Evolutionary conservation across 441 rosid species (phyloP), one percentile per base, ranked within the genome.

Genomic region (Croton laevigatus): DNA sequence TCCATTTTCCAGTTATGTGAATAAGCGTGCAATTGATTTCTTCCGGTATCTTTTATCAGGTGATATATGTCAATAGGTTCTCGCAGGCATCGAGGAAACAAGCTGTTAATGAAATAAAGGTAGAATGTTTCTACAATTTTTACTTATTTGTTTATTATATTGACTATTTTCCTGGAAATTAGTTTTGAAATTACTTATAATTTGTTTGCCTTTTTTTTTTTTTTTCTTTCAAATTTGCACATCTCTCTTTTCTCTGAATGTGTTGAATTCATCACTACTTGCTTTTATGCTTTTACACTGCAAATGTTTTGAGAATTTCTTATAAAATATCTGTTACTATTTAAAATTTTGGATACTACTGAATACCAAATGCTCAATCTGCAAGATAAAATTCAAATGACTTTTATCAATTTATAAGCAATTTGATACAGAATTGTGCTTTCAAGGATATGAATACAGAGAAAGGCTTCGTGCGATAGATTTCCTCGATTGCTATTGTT

Each of bases 401-500:
- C 77, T 83, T 83, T 80, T 83, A 79, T 82, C 83, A 76, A 76
- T 81, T 77, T 90, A 78, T 85, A 75, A 87, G 91, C 88, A 82
- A 84, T 92, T 84, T 95, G 99, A 95, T 95, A 95, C 90, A 92
- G 88, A 95, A 86, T 75, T 83, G 77, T 95, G 80, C 82, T 95
- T 92, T 91, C 87, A 81, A 88, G 97, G 94, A 81, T 86, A 84
- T 95, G 80, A 90, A 92, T 87, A 85, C 97, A 95, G 99, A 95
- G 93, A 95, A 89, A 91, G 84, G 99, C 92, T 77, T 81, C 93
- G 14, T 86, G 85, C 63, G 81, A 84, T 84, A 82, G 72, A 76
- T 95, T 81, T 86, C 99, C 99, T 46, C 89, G 93, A 55, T 69
- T 95, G 71, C 85, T 95, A 60, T 80, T 95, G 66, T 95, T 95